phyloP scores from a whole-genome alignment of 106 monocot genomes.

The Allium fistulosum region DNA sequence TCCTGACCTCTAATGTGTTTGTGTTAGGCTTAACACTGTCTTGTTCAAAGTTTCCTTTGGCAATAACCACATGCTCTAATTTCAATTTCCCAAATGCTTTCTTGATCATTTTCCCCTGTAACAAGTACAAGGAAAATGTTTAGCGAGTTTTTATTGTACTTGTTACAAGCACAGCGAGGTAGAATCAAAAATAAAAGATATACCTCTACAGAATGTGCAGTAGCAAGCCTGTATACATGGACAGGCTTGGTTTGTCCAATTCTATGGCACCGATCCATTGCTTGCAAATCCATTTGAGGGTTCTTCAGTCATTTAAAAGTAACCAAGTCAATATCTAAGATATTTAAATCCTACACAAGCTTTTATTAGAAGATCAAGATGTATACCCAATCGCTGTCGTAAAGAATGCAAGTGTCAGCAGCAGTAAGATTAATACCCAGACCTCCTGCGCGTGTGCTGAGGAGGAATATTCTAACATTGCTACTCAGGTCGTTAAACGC shows the following conservation, averaged over 20 bases:
- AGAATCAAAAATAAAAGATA: too few relatives aligned
- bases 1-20: slow-evolving; percentile 59
- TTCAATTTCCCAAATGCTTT: slow-evolving; percentile 83
- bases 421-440: slow-evolving; percentile 93
- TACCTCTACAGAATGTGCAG: slow-evolving; percentile 92
- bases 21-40: slow-evolving; percentile 48
- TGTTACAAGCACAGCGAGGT: too few relatives aligned
- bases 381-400: slow-evolving; percentile 97
- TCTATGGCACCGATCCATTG: slow-evolving; percentile 98
- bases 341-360: not conserved
- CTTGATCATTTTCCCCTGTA: slow-evolving; percentile 79
- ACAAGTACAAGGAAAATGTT: not conserved
- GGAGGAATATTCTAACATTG: slow-evolving; percentile 56
- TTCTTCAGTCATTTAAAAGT: slow-evolving; percentile 45
- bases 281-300: slow-evolving; percentile 98
- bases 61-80: slow-evolving; percentile 94
- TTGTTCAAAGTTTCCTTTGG: slow-evolving; percentile 87
- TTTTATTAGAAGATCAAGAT: slow-evolving; percentile 4
- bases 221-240: slow-evolving; percentile 86
- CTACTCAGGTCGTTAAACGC: slow-evolving; percentile 75
- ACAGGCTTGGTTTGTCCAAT: slow-evolving; percentile 91
- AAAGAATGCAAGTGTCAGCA: slow-evolving; percentile 97
- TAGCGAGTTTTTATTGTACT: not conserved
- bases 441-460: slow-evolving; percentile 95
- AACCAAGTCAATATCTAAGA: not conserved